Evolutionary conservation across 768 basidiomycete genomes (phyloP).

Genomic region (Psilocybe cubensis): DNA sequence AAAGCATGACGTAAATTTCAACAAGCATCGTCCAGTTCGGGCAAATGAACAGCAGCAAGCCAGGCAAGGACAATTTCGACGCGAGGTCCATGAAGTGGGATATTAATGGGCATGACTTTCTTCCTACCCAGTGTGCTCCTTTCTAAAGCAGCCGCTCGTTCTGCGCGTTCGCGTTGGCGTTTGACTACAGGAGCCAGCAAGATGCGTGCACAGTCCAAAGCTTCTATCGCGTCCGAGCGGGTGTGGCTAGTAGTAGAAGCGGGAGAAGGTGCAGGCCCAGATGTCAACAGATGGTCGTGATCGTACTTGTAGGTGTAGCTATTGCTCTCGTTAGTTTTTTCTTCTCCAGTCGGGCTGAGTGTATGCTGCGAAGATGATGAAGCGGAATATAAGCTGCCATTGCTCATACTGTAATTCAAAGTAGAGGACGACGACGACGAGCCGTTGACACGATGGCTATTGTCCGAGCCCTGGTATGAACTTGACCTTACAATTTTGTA

Average conservation of each 20-base stretch:
- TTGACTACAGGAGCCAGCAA: slow-evolving; percentile 72
- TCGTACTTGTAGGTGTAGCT: neutral
- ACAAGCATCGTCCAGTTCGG: slow-evolving; percentile 58
- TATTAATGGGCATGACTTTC: slow-evolving; percentile 71
- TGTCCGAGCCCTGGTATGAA: slow-evolving; percentile 15
- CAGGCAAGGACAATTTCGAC: slow-evolving; percentile 87
- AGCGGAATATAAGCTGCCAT: slow-evolving; percentile 2
- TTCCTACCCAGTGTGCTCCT: slow-evolving; percentile 50
- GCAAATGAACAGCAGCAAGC: slow-evolving; percentile 81
- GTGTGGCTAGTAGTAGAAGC: slow-evolving; percentile 13
- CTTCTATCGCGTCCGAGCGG: slow-evolving; percentile 49
- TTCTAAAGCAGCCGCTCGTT: slow-evolving; percentile 53
- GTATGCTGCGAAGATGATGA: slow-evolving; percentile 13
- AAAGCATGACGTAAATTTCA: too few species aligned
- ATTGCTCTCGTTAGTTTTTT: neutral
- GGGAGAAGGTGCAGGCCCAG: too few species aligned
- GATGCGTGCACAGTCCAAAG: slow-evolving; percentile 72
- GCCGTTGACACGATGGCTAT: slow-evolving; percentile 11
- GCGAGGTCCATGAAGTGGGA: slow-evolving; percentile 83
- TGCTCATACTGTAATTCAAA: slow-evolving; percentile 4
- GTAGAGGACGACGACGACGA: slow-evolving; percentile 20
- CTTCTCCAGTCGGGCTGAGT: neutral
- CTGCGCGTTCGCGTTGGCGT: slow-evolving; percentile 62
- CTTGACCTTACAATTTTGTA: slow-evolving; percentile 8
- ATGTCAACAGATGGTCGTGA: neutral